These are phyloP conservation scores for Camelina neglecta DNA, from an alignment of 345 rosid species.

Conservation along the genomic window DNA sequence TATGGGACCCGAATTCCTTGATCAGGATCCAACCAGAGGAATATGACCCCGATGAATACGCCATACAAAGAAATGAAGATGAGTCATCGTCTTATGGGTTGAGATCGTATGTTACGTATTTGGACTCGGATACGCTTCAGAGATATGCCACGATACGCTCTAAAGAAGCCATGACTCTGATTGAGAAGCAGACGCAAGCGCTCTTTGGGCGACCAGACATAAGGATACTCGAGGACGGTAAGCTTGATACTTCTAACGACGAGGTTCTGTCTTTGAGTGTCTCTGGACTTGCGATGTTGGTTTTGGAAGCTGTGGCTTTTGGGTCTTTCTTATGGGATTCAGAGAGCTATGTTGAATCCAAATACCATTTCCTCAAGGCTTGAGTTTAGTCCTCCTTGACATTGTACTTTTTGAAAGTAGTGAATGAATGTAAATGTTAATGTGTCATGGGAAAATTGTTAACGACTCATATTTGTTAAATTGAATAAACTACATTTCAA, in stretches of 20 bases:
- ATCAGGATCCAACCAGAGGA: slow-evolving; percentile 60
- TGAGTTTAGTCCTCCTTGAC: slow-evolving; percentile 31
- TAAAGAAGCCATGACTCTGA: slow-evolving; percentile 78
- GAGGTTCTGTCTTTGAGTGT: slow-evolving; percentile 62
- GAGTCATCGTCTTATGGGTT: slow-evolving; percentile 58
- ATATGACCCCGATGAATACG: slow-evolving; percentile 32
- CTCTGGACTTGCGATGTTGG: slow-evolving; percentile 83
- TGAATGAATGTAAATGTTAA: slow-evolving; percentile 40
- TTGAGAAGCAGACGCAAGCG: slow-evolving; percentile 91
- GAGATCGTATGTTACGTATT: slow-evolving; percentile 79
- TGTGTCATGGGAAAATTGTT: slow-evolving; percentile 24
- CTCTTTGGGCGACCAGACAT: slow-evolving; percentile 89
- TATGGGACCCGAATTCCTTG: slow-evolving; percentile 84
- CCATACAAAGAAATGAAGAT: slow-evolving; percentile 42
- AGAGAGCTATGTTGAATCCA: slow-evolving; percentile 85
- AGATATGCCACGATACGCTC: slow-evolving; percentile 90
- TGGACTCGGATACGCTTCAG: slow-evolving; percentile 91
- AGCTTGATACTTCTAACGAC: slow-evolving; percentile 64
- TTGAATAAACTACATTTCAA: slow-evolving; percentile 5
- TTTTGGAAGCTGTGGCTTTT: slow-evolving; percentile 86
- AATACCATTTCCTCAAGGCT: slow-evolving; percentile 69
- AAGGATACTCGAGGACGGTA: slow-evolving; percentile 73
- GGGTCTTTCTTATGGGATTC: slow-evolving; percentile 96
- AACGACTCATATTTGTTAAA: slow-evolving; percentile 15
- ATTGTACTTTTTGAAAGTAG: slow-evolving; percentile 28